Evolutionary conservation across 805 yeast genomes (phyloP).

Genomic region (Vanderwaltozyma polyspora): DNA sequence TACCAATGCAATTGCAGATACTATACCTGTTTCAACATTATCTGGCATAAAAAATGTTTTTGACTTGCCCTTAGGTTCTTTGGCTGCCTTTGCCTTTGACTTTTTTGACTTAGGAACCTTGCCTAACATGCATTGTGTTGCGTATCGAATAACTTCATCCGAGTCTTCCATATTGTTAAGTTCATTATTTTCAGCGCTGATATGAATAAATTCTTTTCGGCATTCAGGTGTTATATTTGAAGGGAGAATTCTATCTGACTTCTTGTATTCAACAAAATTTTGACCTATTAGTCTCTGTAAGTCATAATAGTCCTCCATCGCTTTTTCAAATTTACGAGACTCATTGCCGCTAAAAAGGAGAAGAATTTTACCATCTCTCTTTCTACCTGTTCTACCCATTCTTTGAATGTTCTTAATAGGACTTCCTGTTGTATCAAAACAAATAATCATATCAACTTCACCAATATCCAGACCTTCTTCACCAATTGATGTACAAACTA

Average conservation of each 20-base stretch:
- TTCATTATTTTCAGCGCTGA: constrained; percentile 61
- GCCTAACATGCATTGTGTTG: constrained; percentile 52
- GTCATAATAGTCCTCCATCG: constrained; percentile 71
- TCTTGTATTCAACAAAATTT: constrained; percentile 33
- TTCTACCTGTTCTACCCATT: constrained; percentile 98
- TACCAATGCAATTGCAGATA: constrained; percentile 39
- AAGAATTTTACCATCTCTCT: constrained; percentile 75
- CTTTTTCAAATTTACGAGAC: constrained; percentile 64
- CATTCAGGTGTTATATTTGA: constrained; percentile 41
- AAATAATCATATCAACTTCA: constrained; percentile 87
- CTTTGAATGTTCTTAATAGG: constrained; percentile 90
- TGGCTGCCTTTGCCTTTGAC: constrained; percentile 7
- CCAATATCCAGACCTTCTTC: constrained; percentile 99
- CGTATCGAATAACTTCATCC: constrained; percentile 56
- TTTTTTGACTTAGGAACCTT: constrained; percentile 17
- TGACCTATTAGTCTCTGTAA: constrained; percentile 60
- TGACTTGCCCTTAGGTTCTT: constrained; percentile 5
- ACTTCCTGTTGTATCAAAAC: constrained; percentile 86
- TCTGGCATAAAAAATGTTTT: constrained; percentile 59
- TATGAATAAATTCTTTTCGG: constrained; percentile 43
- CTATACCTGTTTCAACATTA: constrained; percentile 55
- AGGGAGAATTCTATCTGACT: constrained; percentile 64
- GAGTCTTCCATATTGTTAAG: constrained; percentile 44
- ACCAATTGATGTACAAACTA: constrained; percentile 95
- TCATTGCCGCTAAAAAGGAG: constrained; percentile 70